These are phyloP conservation scores for Alternaria incomplexa DNA, from an alignment of 2,329 filamentous ascomycete species.

Conservation along the genomic window DNA sequence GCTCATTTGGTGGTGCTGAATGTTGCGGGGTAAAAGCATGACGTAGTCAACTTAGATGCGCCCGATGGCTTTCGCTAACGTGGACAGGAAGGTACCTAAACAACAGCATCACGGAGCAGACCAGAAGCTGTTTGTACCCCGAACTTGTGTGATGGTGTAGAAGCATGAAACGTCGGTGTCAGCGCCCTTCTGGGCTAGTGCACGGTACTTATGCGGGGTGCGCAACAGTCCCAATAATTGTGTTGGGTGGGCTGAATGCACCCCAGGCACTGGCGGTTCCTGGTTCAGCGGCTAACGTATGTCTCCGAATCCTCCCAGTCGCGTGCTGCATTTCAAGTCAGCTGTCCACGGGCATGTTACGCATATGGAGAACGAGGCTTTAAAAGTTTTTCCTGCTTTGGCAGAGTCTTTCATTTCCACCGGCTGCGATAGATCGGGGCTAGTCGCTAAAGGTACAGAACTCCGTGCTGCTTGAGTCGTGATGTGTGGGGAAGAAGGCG, in stretches of 20 bases:
- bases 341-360: constrained; percentile 18
- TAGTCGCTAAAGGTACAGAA: constrained; percentile 14
- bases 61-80: background rate
- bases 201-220: constrained; percentile 17
- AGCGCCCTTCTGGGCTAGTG: constrained; percentile 7
- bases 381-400: background rate
- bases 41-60: background rate
- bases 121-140: background rate
- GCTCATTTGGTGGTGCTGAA: background rate
- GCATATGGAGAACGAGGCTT: constrained; percentile 18
- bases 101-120: background rate
- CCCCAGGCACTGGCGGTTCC: background rate
- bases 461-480: constrained; percentile 8
- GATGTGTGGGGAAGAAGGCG: constrained; percentile 3
- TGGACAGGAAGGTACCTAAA: background rate
- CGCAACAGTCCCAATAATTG: constrained; percentile 16
- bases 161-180: constrained; percentile 12
- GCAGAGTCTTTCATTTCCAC: constrained; percentile 6
- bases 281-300: background rate
- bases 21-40: constrained; percentile 7
- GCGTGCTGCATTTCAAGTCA: constrained; percentile 13
- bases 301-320: background rate
- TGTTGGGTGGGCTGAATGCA: constrained; percentile 11
- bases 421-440: background rate
- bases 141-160: background rate